Evolutionary conservation across 192 early-diverging fungal genomes (phyloP).

Genomic region (Dissophora ornata): DNA sequence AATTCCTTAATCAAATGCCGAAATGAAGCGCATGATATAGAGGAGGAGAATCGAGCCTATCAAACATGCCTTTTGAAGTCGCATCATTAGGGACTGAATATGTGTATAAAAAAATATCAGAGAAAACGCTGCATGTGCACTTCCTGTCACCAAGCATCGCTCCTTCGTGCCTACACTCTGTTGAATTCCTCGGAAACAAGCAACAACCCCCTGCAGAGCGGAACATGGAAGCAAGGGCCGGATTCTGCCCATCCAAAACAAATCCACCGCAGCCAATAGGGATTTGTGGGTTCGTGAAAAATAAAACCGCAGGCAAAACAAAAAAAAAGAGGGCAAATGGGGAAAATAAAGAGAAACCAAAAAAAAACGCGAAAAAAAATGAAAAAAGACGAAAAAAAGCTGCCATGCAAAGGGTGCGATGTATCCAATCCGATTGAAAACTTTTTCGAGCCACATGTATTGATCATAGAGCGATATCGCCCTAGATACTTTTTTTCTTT

Average conservation of each 20-base stretch:
- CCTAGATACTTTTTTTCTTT: background rate
- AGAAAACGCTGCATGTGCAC: no score
- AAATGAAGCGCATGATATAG: background rate
- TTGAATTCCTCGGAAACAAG: no score
- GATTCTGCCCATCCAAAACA: no score
- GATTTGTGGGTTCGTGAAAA: no score
- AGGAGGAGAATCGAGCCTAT: background rate
- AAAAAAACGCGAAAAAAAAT: background rate
- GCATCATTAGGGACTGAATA: conserved; percentile 51
- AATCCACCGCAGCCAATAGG: no score
- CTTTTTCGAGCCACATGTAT: conserved; percentile 39
- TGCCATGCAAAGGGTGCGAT: conserved; percentile 47
- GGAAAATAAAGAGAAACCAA: background rate
- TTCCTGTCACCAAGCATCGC: no score
- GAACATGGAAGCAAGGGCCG: no score
- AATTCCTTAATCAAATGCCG: no score
- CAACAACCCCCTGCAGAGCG: no score
- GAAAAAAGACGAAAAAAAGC: conserved; percentile 1
- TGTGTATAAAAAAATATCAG: no score
- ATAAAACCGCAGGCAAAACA: conserved; percentile 3
- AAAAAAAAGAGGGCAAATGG: background rate
- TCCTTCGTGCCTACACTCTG: no score
- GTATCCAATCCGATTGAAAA: conserved; percentile 55
- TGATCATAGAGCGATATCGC: background rate
- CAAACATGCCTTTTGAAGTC: conserved; percentile 52